phyloP scores from a whole-genome alignment of 352 stramenopile species.

The Phytophthora quininea region DNA sequence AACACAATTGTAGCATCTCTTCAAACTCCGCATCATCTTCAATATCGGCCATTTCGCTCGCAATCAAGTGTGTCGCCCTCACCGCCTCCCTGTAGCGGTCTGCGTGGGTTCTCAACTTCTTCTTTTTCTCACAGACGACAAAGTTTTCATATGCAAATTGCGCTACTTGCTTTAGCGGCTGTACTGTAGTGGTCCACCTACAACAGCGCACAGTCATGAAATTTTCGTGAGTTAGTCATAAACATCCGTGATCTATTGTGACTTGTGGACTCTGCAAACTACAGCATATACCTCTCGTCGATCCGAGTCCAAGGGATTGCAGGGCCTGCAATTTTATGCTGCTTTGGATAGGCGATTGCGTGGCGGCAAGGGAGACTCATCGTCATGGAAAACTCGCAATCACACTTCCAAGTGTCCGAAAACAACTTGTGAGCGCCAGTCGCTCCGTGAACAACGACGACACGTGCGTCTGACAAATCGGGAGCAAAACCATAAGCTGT shows the following conservation, averaged over 20 bases:
- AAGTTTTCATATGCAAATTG: not conserved
- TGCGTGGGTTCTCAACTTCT: not conserved
- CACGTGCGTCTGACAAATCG: not conserved
- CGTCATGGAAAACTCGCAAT: constrained; percentile 8
- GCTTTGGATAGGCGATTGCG: constrained; percentile 21
- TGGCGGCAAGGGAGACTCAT: constrained; percentile 19
- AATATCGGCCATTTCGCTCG: not conserved
- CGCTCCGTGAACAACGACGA: not conserved
- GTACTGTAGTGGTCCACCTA: not conserved
- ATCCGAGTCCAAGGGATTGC: not conserved
- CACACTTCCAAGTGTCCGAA: not conserved
- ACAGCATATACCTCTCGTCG: not conserved
- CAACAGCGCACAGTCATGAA: not conserved
- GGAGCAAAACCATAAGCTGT: constrained; percentile 2
- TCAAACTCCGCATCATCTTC: not conserved
- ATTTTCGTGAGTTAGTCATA: not conserved
- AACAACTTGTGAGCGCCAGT: not conserved
- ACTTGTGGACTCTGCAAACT: too few relatives aligned
- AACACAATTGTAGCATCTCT: not conserved
- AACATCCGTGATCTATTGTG: not conserved
- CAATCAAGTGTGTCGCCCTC: not conserved
- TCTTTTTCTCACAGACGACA: not conserved
- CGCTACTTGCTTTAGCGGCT: not conserved
- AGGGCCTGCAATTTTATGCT: not conserved
- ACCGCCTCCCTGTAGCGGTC: not conserved